Conservation (phyloP, 768 basidiomycete genomes). For the Tulasnella sp. region DNA sequence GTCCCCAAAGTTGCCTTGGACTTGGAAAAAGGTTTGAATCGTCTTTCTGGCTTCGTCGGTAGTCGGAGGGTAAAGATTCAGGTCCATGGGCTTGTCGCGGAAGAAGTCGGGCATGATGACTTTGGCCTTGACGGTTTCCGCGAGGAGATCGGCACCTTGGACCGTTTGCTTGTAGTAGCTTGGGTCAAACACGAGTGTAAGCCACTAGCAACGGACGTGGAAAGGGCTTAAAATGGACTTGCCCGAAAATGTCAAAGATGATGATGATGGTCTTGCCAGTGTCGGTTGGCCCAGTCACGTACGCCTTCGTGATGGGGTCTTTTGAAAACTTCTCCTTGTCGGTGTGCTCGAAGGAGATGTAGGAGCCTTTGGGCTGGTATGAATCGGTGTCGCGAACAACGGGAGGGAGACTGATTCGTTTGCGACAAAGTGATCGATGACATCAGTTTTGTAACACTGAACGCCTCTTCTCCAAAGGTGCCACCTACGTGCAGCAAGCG, state of each 20-base stretch:
- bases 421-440: background rate
- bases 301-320: conserved; percentile 26
- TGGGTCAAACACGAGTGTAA: background rate
- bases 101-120: conserved; percentile 70
- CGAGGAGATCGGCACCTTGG: conserved; percentile 62
- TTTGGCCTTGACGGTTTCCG: conserved; percentile 47
- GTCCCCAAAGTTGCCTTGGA: conserved; percentile 45
- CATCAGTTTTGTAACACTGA: background rate
- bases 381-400: conserved; percentile 41
- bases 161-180: conserved; percentile 61
- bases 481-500: conserved; percentile 5
- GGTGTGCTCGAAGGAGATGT: conserved; percentile 48
- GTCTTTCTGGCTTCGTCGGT: conserved; percentile 50
- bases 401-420: conserved; percentile 43
- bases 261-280: conserved; percentile 52
- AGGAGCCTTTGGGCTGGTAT: conserved; percentile 51
- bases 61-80: conserved; percentile 51
- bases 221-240: conserved; percentile 20
- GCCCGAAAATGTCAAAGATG: conserved; percentile 65
- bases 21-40: conserved; percentile 47
- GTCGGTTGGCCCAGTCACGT: conserved; percentile 41
- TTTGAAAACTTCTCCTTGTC: conserved; percentile 33
- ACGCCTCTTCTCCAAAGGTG: background rate
- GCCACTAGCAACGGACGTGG: background rate
- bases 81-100: conserved; percentile 48